Conservation (phyloP, 441 rosid genomes). For the Flueggea neowawraea region DNA sequence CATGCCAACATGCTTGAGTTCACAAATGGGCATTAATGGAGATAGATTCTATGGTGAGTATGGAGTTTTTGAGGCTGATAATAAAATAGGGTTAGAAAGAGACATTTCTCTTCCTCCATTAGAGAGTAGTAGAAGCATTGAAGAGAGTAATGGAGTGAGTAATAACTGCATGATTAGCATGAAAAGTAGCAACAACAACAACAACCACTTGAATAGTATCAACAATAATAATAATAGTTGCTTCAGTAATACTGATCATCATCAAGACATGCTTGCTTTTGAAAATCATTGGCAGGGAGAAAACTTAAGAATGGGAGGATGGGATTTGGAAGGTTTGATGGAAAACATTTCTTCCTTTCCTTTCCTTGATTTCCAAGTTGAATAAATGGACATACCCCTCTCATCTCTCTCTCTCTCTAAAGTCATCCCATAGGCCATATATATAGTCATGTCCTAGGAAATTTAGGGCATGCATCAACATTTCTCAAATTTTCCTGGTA, state of each 20-base stretch:
- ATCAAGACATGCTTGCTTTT: conserved; percentile 16
- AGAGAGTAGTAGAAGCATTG: conserved; percentile 35
- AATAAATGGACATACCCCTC: conserved; percentile 18
- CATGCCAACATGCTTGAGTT: conserved; percentile 17
- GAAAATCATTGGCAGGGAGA: conserved; percentile 48
- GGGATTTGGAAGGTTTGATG: conserved; percentile 84
- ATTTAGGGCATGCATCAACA: too few species aligned
- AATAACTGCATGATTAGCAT: conserved; percentile 16
- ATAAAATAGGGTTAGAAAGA: conserved; percentile 31
- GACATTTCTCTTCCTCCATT: conserved; percentile 54
- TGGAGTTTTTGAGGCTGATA: conserved; percentile 23
- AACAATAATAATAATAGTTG: conserved; percentile 26
- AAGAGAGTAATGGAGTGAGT: conserved; percentile 28
- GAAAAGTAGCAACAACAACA: conserved; percentile 19
- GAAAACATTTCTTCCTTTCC: conserved; percentile 60
- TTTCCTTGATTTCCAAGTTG: conserved; percentile 60
- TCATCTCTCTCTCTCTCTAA: not conserved
- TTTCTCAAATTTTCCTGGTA: too few species aligned
- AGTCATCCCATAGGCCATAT: too few species aligned
- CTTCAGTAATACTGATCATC: conserved; percentile 33
- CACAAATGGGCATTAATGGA: conserved; percentile 21
- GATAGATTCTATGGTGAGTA: conserved; percentile 28
- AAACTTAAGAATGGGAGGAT: conserved; percentile 49
- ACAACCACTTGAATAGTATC: conserved; percentile 4
- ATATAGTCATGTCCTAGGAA: too few species aligned